Conservation (phyloP, 2,329 filamentous ascomycete genomes). For the Verticillium nonalfalfae region DNA sequence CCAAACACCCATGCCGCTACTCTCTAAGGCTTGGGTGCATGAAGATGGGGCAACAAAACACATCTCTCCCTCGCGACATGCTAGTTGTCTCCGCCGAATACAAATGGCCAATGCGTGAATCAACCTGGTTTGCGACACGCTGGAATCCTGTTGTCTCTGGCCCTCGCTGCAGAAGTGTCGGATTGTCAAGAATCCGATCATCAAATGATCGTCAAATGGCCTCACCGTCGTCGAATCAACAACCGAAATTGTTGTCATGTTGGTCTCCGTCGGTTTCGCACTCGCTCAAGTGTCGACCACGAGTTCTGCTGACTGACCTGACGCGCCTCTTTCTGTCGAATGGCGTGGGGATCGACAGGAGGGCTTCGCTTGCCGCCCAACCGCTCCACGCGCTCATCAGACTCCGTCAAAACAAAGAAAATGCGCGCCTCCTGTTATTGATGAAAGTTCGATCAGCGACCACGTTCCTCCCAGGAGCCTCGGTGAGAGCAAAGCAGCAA, state of each 20-base stretch:
- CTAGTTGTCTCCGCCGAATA: not conserved
- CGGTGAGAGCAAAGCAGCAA: not conserved
- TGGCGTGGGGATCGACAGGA: not conserved
- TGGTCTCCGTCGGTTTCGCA: not conserved
- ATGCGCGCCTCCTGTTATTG: not conserved
- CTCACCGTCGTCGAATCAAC: not conserved
- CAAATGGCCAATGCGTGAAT: not conserved
- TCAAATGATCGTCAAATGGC: not conserved
- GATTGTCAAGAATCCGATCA: not conserved
- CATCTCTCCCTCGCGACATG: not conserved
- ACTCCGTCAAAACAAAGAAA: not conserved
- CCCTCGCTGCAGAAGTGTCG: not conserved
- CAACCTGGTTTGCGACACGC: not conserved
- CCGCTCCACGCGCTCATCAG: not conserved
- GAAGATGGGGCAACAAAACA: constrained; percentile 44
- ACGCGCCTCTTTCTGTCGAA: not conserved
- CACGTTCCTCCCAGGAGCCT: not conserved
- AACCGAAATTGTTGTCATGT: not conserved
- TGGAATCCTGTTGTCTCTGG: not conserved
- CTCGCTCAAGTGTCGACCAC: not conserved
- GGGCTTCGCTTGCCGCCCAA: not conserved
- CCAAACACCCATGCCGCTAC: constrained; percentile 44
- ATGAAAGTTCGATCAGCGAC: not conserved
- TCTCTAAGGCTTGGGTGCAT: constrained; percentile 37
- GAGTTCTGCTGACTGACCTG: not conserved